These are phyloP conservation scores for Podospora pseudocomata DNA, from an alignment of 495 filamentous ascomycete species.

Conservation along the genomic window DNA sequence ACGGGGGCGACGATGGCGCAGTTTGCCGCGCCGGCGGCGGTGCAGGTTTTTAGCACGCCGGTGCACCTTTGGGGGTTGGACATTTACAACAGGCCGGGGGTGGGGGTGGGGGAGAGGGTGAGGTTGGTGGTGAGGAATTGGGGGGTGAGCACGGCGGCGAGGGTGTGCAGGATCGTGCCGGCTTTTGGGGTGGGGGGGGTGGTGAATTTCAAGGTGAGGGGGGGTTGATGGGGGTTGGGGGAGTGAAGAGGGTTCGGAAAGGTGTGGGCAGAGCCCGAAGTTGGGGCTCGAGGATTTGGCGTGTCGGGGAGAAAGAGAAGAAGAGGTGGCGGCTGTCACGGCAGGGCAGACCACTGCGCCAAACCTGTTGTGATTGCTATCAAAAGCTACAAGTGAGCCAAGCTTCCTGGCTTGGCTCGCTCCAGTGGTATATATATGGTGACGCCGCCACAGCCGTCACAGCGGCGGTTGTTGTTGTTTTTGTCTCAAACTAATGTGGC, in stretches of 20 bases:
- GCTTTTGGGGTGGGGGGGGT: conserved; percentile 93
- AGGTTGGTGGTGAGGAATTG: conserved; percentile 70
- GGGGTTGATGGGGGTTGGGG: conserved; percentile 42
- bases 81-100: conserved; percentile 70
- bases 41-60: conserved; percentile 81
- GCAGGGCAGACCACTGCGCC: too few species aligned
- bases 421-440: too few species aligned
- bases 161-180: conserved; percentile 88
- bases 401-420: too few species aligned
- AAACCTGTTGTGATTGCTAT: too few species aligned
- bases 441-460: too few species aligned
- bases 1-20: conserved; percentile 63
- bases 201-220: conserved; percentile 72
- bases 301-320: neutral
- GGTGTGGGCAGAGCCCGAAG: neutral
- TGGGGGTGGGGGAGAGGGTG: conserved; percentile 53
- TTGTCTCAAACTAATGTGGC: conserved; percentile 6
- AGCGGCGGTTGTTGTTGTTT: neutral
- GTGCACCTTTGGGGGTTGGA: conserved; percentile 87
- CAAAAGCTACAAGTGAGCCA: too few species aligned
- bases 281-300: neutral
- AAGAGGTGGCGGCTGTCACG: neutral
- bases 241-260: neutral
- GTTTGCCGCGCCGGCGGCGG: conserved; percentile 72
- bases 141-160: conserved; percentile 67